Conservation (phyloP, 2,329 filamentous ascomycete genomes). For the Dothistroma septosporum region DNA sequence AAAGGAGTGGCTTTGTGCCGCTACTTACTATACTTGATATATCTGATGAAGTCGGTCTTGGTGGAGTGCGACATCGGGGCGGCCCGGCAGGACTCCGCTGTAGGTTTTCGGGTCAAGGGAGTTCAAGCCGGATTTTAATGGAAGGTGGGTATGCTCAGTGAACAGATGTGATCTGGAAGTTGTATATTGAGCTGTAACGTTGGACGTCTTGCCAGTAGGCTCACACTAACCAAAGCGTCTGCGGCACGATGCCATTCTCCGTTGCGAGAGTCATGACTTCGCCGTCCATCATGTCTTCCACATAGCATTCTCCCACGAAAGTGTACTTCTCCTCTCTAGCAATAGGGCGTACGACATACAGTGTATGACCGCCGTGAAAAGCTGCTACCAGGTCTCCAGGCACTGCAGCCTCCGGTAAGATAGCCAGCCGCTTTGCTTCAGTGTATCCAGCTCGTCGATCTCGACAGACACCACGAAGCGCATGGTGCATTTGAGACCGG, state of each 20-base stretch:
- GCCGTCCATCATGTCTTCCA: constrained; percentile 7
- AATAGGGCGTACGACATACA: constrained; percentile 1
- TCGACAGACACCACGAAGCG: neutral
- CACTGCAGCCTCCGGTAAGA: neutral
- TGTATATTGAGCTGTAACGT: no score
- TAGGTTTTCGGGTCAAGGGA: neutral
- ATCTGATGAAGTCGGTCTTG: neutral
- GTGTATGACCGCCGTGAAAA: neutral
- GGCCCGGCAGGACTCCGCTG: neutral
- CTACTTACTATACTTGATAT: neutral
- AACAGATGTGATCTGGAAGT: no score
- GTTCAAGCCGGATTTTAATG: neutral
- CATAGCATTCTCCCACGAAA: constrained; percentile 8
- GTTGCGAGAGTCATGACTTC: neutral
- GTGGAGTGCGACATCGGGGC: neutral
- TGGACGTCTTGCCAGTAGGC: neutral
- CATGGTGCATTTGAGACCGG: neutral
- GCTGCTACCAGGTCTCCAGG: neutral
- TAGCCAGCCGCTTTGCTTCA: neutral
- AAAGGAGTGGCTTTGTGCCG: no score
- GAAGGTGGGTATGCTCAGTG: no score
- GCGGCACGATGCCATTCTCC: neutral
- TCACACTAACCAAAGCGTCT: neutral
- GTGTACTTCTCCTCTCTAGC: neutral
- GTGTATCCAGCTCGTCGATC: neutral